A percentile compares a stretch with the other conserved stretches of the same genome.
phyloP scores from a whole-genome alignment of 2,329 filamentous ascomycete genomes.

The Penicillium sp. region DNA sequence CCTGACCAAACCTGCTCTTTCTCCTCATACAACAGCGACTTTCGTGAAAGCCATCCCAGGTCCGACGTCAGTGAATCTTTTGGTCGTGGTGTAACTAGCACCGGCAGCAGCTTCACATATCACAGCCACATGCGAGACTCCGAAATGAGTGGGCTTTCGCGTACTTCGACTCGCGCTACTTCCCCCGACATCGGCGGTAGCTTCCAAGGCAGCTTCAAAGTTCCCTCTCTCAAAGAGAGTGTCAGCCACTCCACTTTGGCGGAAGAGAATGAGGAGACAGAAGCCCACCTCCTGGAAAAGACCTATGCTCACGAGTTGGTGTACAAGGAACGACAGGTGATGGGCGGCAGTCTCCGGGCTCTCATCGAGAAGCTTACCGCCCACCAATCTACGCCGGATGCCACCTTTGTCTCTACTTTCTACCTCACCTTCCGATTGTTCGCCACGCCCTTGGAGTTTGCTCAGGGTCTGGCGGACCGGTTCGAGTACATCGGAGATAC shows the following conservation, averaged over 20 bases:
- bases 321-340: constrained; percentile 93
- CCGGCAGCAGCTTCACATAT: constrained; percentile 72
- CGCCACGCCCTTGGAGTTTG: constrained; percentile 71
- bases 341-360: constrained; percentile 81
- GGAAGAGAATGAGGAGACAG: constrained; percentile 72
- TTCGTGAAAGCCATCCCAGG: constrained; percentile 33
- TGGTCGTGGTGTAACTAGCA: constrained; percentile 68
- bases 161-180: constrained; percentile 78
- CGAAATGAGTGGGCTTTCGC: constrained; percentile 71
- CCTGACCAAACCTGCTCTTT: constrained; percentile 26
- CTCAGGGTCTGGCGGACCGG: constrained; percentile 76
- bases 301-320: constrained; percentile 88
- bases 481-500: constrained; percentile 87
- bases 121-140: constrained; percentile 68
- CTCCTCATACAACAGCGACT: constrained; percentile 27
- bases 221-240: constrained; percentile 63
- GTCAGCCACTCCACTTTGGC: constrained; percentile 58
- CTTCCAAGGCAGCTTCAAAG: constrained; percentile 50
- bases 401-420: constrained; percentile 87
- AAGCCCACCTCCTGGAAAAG: constrained; percentile 79
- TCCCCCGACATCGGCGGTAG: constrained; percentile 64
- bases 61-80: constrained; percentile 29
- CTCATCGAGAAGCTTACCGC: constrained; percentile 91
- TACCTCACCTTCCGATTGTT: constrained; percentile 95
- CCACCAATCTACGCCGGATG: constrained; percentile 86